Evolutionary conservation across 2,329 filamentous ascomycete species (phyloP).

Genomic region (Paecilomyces variotii): DNA sequence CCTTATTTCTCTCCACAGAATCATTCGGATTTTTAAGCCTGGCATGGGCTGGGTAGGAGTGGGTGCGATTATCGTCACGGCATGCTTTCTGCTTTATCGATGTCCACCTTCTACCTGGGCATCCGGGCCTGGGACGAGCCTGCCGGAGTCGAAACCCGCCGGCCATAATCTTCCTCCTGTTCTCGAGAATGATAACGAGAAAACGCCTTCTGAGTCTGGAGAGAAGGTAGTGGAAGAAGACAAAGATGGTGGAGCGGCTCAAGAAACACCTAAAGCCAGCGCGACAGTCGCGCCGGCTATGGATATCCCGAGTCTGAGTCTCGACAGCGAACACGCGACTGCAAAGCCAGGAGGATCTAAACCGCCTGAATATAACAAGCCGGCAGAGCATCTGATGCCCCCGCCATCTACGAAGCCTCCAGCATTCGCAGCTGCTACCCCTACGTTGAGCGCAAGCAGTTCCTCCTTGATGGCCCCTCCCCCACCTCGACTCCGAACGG

Average conservation of each 20-base stretch:
- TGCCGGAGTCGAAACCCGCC: slow-evolving; percentile 3
- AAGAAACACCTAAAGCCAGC: slow-evolving; percentile 31
- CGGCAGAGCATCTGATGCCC: slow-evolving; percentile 4
- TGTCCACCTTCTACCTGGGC: slow-evolving; percentile 29
- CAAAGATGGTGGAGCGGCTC: slow-evolving; percentile 13
- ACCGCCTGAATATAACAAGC: slow-evolving; percentile 6
- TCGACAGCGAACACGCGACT: slow-evolving; percentile 14
- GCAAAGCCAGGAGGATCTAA: slow-evolving; percentile 1
- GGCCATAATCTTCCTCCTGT: background rate
- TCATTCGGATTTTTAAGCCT: slow-evolving; percentile 6
- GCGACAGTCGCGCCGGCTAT: slow-evolving; percentile 16
- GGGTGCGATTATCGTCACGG: slow-evolving; percentile 29
- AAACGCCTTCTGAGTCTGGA: background rate
- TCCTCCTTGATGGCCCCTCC: slow-evolving; percentile 28
- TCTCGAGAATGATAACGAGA: background rate
- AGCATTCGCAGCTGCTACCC: slow-evolving; percentile 4
- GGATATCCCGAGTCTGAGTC: slow-evolving; percentile 24
- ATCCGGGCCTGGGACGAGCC: slow-evolving; percentile 9
- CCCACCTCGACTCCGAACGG: slow-evolving; percentile 19
- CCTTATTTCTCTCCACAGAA: background rate
- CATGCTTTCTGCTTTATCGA: slow-evolving; percentile 33
- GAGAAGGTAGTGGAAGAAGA: background rate
- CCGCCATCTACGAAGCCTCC: background rate
- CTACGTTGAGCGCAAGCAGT: slow-evolving; percentile 8
- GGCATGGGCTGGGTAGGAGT: slow-evolving; percentile 37